Conservation (phyloP, 2,329 filamentous ascomycete genomes). For the Diplodia intermedia region DNA sequence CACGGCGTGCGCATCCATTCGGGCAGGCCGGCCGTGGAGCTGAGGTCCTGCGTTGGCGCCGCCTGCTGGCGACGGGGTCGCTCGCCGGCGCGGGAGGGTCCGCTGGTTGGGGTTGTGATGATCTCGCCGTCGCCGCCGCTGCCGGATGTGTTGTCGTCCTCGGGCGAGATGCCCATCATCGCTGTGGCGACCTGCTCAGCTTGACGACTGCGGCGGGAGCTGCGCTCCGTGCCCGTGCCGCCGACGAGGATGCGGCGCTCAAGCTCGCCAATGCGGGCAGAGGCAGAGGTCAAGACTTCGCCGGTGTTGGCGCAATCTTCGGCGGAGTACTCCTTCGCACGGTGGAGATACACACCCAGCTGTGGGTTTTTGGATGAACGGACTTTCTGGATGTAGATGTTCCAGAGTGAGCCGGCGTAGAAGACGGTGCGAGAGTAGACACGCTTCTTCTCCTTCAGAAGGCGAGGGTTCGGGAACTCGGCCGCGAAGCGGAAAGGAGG, state of each 20-base stretch:
- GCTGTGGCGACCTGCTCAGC: constrained; percentile 37
- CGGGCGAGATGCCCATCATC: constrained; percentile 31
- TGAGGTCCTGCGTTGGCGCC: background rate
- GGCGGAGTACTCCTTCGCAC: constrained; percentile 62
- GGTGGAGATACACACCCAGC: constrained; percentile 65
- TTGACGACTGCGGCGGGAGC: constrained; percentile 37
- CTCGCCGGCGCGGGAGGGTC: constrained; percentile 33
- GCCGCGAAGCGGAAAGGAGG: constrained; percentile 66
- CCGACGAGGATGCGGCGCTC: constrained; percentile 59
- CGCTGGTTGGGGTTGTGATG: constrained; percentile 33
- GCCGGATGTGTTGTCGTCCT: constrained; percentile 53
- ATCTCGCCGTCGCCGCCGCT: constrained; percentile 55
- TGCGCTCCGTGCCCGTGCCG: constrained; percentile 40
- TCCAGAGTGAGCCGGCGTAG: constrained; percentile 66
- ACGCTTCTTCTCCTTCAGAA: constrained; percentile 65
- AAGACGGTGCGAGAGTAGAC: constrained; percentile 66
- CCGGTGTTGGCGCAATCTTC: constrained; percentile 46
- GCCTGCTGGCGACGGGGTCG: background rate
- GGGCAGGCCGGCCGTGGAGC: constrained; percentile 3
- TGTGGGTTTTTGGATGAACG: constrained; percentile 62
- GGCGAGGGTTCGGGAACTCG: constrained; percentile 63
- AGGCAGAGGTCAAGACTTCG: constrained; percentile 46
- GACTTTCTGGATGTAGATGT: constrained; percentile 68
- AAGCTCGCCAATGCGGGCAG: constrained; percentile 61
- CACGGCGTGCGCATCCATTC: constrained; percentile 26